Percentiles rank a stretch among this genome's conserved stretches.
Conservation (phyloP, 2,329 filamentous ascomycete genomes). For the Botryosphaeria dothidea region DNA sequence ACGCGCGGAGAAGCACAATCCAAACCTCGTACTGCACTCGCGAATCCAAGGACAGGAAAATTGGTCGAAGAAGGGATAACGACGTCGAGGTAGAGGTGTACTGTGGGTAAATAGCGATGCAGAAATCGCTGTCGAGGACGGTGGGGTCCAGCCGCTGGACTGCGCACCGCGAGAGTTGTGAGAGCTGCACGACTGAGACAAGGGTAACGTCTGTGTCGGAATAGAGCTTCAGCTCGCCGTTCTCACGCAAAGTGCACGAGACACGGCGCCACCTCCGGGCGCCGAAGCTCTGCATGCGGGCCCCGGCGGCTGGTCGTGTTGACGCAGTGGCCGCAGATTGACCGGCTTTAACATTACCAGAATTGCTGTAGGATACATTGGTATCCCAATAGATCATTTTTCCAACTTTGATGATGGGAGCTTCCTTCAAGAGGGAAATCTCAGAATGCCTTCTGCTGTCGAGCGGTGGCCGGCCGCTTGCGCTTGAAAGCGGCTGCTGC, state of each 20-base stretch:
- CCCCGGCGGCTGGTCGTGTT: conserved; percentile 33
- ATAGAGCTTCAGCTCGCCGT: conserved; percentile 89
- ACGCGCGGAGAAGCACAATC: conserved; percentile 89
- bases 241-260: conserved; percentile 91
- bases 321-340: conserved; percentile 21
- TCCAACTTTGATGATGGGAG: conserved; percentile 85
- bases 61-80: conserved; percentile 77
- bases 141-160: conserved; percentile 89
- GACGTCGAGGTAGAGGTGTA: conserved; percentile 76
- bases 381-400: conserved; percentile 78
- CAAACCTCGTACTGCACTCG: conserved; percentile 94
- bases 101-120: conserved; percentile 92
- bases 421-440: conserved; percentile 62
- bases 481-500: conserved; percentile 37
- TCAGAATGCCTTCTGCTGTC: conserved; percentile 51
- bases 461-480: conserved; percentile 36
- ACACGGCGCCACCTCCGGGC: conserved; percentile 79
- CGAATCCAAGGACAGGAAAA: conserved; percentile 85
- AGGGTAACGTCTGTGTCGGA: conserved; percentile 81
- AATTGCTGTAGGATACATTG: conserved; percentile 52
- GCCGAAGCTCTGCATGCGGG: conserved; percentile 58
- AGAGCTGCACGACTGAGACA: conserved; percentile 80
- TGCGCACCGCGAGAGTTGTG: conserved; percentile 84
- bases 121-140: conserved; percentile 89
- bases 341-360: conserved; percentile 24